Base-by-base conservation (phyloP, 2,329 filamentous ascomycete genomes). In the Paradendryphiella salina region DNA sequence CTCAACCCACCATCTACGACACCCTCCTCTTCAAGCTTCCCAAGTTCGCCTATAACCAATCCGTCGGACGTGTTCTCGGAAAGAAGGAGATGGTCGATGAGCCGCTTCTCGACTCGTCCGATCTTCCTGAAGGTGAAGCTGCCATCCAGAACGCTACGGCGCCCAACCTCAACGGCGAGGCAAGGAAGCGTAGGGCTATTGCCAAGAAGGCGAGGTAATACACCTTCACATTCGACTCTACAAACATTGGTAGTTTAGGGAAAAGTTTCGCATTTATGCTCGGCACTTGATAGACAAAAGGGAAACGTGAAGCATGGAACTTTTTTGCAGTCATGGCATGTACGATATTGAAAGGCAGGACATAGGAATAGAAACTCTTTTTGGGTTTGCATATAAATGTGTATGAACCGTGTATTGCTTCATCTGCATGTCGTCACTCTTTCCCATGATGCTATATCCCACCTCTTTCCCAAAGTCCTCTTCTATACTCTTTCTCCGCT, bases 21-120 rank as follows among this genome's bases (percentile, higher is more conserved):
- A 99, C 94, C 0, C 85, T 91, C 53, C 81, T 97, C 36, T 83
- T 88, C 73, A 87, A 87, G 45, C 77, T 96, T 4, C 94, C 94
- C 0, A 69, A 86, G 46, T 95, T 86, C 83, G 70, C 84, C 49
- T 94, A 87, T 76, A 79, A 75, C 63, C 70, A 75, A 50, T 72
- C 75, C 32, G 58, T 77, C 31, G 77, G 78, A 45, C 75, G 74
- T 31, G 41, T 77, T 21, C 61, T 78, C 14, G 69, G 72, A 47
- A 73, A 73, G 55, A 72, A 71, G 44, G 56, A 63, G 14, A 57
- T 71, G n/a, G 37, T 71, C 9, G 70, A 75, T 7, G 67, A 73
- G 47, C 63, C 67, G 3, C 63, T 73, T 21, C 52, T 72, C 9
- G 68, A 71, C n/a, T 51, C 67, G 2, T 69, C 70, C 3, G 67